phyloP scores from a whole-genome alignment of 805 yeast genomes.

The Lachancea fermentati region DNA sequence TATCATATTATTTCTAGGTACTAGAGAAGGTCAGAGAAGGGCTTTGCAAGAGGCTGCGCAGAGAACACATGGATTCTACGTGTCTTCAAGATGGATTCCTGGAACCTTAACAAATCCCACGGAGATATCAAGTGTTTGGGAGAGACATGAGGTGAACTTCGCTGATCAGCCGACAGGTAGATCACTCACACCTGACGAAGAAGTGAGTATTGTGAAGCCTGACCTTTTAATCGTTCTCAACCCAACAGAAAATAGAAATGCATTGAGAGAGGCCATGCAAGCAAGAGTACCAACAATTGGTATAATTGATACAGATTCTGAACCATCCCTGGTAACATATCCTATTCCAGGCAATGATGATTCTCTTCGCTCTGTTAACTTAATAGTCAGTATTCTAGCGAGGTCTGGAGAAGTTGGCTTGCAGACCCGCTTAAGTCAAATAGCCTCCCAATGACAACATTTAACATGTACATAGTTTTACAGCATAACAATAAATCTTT shows the following conservation, averaged over 20 bases:
- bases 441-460: conserved; percentile 1
- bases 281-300: conserved; percentile 90
- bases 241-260: conserved; percentile 79
- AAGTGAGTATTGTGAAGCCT: conserved; percentile 64
- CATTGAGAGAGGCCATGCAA: conserved; percentile 74
- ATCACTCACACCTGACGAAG: conserved; percentile 44
- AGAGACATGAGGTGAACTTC: conserved; percentile 72
- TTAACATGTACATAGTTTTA: conserved; percentile 1
- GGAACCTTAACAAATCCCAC: conserved; percentile 87
- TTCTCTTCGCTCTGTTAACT: conserved; percentile 70
- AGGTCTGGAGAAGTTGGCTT: conserved; percentile 82
- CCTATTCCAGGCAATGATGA: conserved; percentile 97
- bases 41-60: conserved; percentile 75
- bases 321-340: conserved; percentile 83
- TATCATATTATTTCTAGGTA: conserved; percentile 75
- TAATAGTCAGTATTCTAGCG: conserved; percentile 77
- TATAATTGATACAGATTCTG: conserved; percentile 88
- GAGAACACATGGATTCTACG: conserved; percentile 73
- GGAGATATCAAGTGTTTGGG: conserved; percentile 53
- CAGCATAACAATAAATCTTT: background rate
- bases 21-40: conserved; percentile 69
- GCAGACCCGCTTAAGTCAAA: conserved; percentile 42
- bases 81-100: conserved; percentile 85
- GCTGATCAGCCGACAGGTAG: conserved; percentile 62
- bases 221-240: conserved; percentile 83